phyloP scores from a whole-genome alignment of 2,329 filamentous ascomycete genomes.

The Neocatenulostroma microsporum region DNA sequence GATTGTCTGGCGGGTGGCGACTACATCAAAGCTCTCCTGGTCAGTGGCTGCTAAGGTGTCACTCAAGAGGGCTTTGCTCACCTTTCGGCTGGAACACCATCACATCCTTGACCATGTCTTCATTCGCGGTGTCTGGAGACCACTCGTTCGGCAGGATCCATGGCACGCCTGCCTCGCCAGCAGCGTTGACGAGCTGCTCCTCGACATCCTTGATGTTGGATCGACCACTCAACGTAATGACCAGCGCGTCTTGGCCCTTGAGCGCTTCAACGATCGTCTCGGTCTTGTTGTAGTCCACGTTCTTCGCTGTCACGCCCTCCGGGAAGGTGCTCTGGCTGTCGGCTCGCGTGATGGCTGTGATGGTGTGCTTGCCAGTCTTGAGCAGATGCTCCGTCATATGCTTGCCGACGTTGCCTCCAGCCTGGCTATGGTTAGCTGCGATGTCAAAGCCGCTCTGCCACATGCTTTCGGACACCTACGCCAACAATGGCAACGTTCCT shows the following conservation, averaged over 20 bases:
- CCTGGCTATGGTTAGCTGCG: slow-evolving; percentile 12
- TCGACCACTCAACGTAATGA: slow-evolving; percentile 34
- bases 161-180: slow-evolving; percentile 30
- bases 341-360: slow-evolving; percentile 45
- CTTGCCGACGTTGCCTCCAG: slow-evolving; percentile 34
- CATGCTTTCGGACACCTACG: background rate
- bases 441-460: background rate
- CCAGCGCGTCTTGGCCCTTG: slow-evolving; percentile 30
- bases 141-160: slow-evolving; percentile 37
- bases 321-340: slow-evolving; percentile 38
- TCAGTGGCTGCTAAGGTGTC: too few relatives aligned
- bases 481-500: slow-evolving; percentile 4
- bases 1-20: slow-evolving; percentile 24
- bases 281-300: slow-evolving; percentile 44
- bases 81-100: slow-evolving; percentile 8
- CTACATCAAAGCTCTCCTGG: too few relatives aligned
- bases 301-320: slow-evolving; percentile 31
- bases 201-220: slow-evolving; percentile 20
- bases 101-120: slow-evolving; percentile 19
- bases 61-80: too few relatives aligned
- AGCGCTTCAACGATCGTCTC: slow-evolving; percentile 29
- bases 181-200: slow-evolving; percentile 17
- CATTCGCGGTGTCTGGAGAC: slow-evolving; percentile 24
- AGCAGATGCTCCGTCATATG: slow-evolving; percentile 34
- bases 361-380: slow-evolving; percentile 38